Conservation (phyloP, 768 basidiomycete species). For the Chalciporus chontae region DNA sequence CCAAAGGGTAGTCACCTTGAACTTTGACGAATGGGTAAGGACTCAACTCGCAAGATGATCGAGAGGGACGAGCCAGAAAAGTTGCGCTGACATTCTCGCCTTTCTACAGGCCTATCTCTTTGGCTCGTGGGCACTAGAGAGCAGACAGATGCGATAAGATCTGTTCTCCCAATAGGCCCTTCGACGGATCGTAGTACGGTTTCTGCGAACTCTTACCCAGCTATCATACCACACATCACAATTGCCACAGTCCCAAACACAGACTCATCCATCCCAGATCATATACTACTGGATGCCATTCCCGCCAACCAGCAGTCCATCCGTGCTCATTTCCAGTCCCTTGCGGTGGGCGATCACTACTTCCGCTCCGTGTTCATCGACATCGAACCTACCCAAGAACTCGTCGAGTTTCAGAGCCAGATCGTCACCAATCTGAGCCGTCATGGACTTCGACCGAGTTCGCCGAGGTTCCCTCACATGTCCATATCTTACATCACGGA, state of each 20-base stretch:
- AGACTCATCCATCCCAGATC: neutral
- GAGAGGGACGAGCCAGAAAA: neutral
- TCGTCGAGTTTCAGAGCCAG: slow-evolving; percentile 46
- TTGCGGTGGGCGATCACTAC: slow-evolving; percentile 60
- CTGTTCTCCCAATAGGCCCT: slow-evolving; percentile 43
- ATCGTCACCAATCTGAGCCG: slow-evolving; percentile 38
- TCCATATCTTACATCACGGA: slow-evolving; percentile 74
- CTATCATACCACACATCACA: slow-evolving; percentile 69
- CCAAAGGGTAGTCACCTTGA: too few species aligned
- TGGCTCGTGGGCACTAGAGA: slow-evolving; percentile 65
- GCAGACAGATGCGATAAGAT: slow-evolving; percentile 42
- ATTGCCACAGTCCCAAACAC: slow-evolving; percentile 43
- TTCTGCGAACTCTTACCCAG: slow-evolving; percentile 49
- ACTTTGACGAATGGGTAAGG: slow-evolving; percentile 21
- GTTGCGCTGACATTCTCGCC: neutral
- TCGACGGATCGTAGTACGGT: slow-evolving; percentile 3
- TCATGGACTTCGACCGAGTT: slow-evolving; percentile 38
- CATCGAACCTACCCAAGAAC: slow-evolving; percentile 41
- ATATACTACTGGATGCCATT: slow-evolving; percentile 39
- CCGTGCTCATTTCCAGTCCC: slow-evolving; percentile 45
- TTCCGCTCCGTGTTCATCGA: slow-evolving; percentile 68
- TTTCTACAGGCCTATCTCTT: slow-evolving; percentile 49
- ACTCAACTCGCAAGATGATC: neutral
- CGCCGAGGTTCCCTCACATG: slow-evolving; percentile 66
- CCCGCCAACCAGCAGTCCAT: slow-evolving; percentile 35